Conservation (phyloP, 257 asterid genomes). For the Fraxinus anomala region DNA sequence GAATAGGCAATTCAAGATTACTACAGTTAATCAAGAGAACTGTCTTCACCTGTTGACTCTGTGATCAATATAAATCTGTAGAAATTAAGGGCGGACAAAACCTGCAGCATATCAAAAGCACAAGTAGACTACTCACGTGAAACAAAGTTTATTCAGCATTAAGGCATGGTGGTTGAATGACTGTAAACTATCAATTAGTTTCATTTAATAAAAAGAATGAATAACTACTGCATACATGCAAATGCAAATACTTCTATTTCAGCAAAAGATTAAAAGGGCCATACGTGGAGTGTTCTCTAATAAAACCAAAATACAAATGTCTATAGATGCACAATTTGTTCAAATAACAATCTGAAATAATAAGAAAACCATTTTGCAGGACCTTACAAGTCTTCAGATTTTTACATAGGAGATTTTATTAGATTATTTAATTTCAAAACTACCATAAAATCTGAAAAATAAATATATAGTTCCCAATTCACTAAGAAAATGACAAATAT, state of each 20-base stretch:
- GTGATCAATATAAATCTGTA: constrained; percentile 72
- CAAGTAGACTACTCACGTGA: not conserved
- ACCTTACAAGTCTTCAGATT: not conserved
- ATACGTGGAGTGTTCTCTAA: not conserved
- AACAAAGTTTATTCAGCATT: constrained; percentile 16
- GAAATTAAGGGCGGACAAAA: constrained; percentile 82
- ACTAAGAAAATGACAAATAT: not conserved
- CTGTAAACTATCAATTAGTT: constrained; percentile 5
- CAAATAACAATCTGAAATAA: not conserved
- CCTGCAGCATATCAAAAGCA: constrained; percentile 53
- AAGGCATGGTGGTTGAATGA: not conserved
- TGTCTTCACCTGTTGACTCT: constrained; percentile 65
- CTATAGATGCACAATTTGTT: not conserved
- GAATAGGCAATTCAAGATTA: constrained; percentile 15
- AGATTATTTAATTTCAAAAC: not conserved
- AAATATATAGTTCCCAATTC: not conserved
- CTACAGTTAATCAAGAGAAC: not conserved
- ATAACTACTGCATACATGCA: not conserved
- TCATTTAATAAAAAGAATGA: not conserved
- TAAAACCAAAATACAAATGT: not conserved
- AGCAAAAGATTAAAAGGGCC: not conserved
- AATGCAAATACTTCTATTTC: not conserved
- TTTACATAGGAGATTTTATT: not conserved
- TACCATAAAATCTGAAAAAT: not conserved
- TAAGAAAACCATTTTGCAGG: not conserved